These are phyloP conservation scores for Berberis vulgaris DNA, from an alignment of 164 flowering plant species.

Conservation along the genomic window DNA sequence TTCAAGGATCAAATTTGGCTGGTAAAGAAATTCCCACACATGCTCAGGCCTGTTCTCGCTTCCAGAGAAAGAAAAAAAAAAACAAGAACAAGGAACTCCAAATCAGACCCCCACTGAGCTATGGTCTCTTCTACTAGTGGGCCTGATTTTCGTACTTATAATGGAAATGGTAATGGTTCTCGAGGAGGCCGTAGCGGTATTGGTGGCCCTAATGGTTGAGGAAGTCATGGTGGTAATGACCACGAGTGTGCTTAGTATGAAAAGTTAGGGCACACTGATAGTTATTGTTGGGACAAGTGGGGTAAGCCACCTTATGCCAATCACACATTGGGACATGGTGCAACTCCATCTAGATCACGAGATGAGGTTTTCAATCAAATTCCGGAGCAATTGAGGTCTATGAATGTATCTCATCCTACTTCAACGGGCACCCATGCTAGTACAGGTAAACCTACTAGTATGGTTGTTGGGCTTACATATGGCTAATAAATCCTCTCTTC, in stretches of 20 bases:
- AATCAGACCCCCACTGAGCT: background rate
- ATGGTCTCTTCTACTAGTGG: background rate
- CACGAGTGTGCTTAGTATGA: background rate
- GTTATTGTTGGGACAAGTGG: background rate
- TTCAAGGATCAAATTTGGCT: background rate
- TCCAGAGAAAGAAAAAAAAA: background rate
- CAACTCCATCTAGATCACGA: background rate
- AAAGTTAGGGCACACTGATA: background rate
- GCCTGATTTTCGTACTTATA: background rate
- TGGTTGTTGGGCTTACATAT: background rate
- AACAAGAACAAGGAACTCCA: no score
- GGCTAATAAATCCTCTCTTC: background rate
- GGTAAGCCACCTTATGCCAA: background rate
- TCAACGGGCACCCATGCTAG: background rate
- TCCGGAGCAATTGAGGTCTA: background rate
- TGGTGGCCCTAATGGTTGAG: background rate
- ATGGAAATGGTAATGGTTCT: background rate
- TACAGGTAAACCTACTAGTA: background rate
- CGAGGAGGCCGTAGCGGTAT: background rate
- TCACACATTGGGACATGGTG: background rate
- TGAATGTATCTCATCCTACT: background rate
- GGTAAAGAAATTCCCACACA: background rate
- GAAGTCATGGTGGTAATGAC: background rate
- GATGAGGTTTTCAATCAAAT: background rate
- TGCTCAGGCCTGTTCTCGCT: background rate